Evolutionary conservation across 495 filamentous ascomycete genomes (phyloP), one percentile per base, ranked within the genome.

Genomic region (Aspergillus kassunensis): DNA sequence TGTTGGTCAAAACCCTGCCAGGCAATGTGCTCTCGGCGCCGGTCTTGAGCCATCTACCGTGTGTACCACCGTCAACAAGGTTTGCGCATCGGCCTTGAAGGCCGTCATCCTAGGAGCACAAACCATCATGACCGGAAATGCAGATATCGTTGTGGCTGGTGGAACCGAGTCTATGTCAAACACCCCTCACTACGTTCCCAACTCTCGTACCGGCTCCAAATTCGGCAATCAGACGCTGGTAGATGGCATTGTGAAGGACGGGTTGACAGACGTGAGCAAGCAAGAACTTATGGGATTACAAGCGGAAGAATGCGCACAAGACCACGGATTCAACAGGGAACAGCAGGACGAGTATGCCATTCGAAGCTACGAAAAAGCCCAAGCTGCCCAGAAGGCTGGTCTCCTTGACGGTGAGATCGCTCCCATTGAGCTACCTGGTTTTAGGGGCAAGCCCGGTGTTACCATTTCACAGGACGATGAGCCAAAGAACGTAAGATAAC

Each of bases 91-190:
- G 40, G 82, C 84, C 35, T 63, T 96, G 62, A 98, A 98, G 75
- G 90, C 93, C 53, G 85, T 97, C 69, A 92, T 96, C 57, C 80
- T 98, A 49, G 95, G 87, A 44, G 87, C 93, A 21, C 93, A 97
- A 75, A 96, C 90, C 55, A 97, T 98, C 69, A 90, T 96, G 62
- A 95, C 90, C 25, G 91, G 93, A 54, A 93, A 86, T 61, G 91
- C 93, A 56, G 84, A 88, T 44, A 81, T 93, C 55, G 83, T 97
- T 33, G 86, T 98, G 13, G 95, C 89, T 35, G 93, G 92, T 59
- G 93, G 93, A 52, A 81, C 91, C 52, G 93, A 98, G 78, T 93
- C 89, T 72, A 98, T 98, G 93, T 91, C 89, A 55, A 97, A 97
- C 75, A 79, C 84, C 42, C 95, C 95, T n/a, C 91, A 97, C 74